Conservation (phyloP, 2,329 filamentous ascomycete genomes). For the Claviceps lovelessii region DNA sequence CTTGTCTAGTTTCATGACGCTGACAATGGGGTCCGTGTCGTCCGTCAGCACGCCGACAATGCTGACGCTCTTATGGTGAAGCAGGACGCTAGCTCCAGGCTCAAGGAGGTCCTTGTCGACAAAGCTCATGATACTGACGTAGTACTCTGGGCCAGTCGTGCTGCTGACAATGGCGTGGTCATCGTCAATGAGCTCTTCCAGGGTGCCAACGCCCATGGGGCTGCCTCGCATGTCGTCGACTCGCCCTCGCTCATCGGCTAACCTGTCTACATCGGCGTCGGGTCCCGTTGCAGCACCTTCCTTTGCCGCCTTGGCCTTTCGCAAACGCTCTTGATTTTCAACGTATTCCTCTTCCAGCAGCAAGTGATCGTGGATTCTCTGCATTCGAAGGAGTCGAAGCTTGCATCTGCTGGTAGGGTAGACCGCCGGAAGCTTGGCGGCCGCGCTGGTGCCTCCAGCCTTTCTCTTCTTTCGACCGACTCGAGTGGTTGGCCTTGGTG, state of each 20-base stretch:
- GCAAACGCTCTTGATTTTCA: conserved; percentile 91
- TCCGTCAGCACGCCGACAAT: conserved; percentile 96
- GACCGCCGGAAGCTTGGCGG: conserved; percentile 85
- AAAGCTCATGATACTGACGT: conserved; percentile 99
- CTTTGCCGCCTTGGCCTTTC: conserved; percentile 77
- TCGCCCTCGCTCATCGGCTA: conserved; percentile 84
- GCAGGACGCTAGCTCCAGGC: conserved; percentile 82
- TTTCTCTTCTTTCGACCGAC: conserved; percentile 98
- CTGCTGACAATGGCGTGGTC: conserved; percentile 98
- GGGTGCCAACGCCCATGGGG: conserved; percentile 93
- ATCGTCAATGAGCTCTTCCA: conserved; percentile 98
- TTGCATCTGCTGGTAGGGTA: conserved; percentile 97
- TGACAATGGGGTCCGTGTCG: conserved; percentile 86
- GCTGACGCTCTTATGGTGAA: conserved; percentile 96
- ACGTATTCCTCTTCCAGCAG: conserved; percentile 97
- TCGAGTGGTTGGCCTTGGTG: conserved; percentile 88
- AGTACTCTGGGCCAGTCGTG: conserved; percentile 95
- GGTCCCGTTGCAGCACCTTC: conserved; percentile 53
- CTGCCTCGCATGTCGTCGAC: conserved; percentile 98
- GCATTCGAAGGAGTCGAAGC: conserved; percentile 91
- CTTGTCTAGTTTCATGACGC: conserved; percentile 99
- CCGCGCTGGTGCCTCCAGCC: conserved; percentile 79
- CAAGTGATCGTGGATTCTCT: conserved; percentile 94
- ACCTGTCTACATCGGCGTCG: conserved; percentile 63
- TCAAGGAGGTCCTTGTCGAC: conserved; percentile 97